A percentile compares a stretch with the other conserved stretches of the same genome.
Evolutionary conservation across 2,329 filamentous ascomycete species (phyloP).

Genomic region (Phyllosticta paracitricarpa): DNA sequence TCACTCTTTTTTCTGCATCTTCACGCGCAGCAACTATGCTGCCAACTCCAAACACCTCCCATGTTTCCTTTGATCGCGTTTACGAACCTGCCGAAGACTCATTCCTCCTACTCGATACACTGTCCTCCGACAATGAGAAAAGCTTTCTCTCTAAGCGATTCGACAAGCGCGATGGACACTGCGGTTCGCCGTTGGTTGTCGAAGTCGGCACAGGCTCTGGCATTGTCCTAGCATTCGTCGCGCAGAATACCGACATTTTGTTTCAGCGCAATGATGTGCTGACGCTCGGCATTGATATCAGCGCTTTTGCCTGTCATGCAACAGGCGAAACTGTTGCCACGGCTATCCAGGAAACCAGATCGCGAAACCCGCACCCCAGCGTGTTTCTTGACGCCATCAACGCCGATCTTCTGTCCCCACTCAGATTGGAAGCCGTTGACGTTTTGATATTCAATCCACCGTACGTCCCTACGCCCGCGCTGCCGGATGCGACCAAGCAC

Average conservation of each 20-base stretch:
- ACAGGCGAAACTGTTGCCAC: slow-evolving; percentile 57
- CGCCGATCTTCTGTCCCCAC: slow-evolving; percentile 57
- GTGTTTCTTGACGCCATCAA: slow-evolving; percentile 57
- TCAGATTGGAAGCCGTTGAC: slow-evolving; percentile 56
- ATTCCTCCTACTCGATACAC: slow-evolving; percentile 83
- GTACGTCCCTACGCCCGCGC: slow-evolving; percentile 76
- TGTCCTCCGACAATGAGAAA: slow-evolving; percentile 62
- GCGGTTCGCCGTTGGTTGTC: slow-evolving; percentile 49
- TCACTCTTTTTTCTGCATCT: background rate
- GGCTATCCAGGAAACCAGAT: slow-evolving; percentile 31
- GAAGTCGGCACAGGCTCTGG: slow-evolving; percentile 90
- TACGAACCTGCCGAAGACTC: slow-evolving; percentile 97
- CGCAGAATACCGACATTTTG: slow-evolving; percentile 61
- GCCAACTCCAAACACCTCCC: slow-evolving; percentile 84
- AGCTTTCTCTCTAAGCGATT: slow-evolving; percentile 60
- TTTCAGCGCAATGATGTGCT: slow-evolving; percentile 64
- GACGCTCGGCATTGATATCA: slow-evolving; percentile 73
- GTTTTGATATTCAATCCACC: slow-evolving; percentile 94
- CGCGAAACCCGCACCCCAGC: background rate
- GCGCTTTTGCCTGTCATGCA: slow-evolving; percentile 69
- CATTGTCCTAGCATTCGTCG: slow-evolving; percentile 81
- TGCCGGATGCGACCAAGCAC: slow-evolving; percentile 48
- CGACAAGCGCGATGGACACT: slow-evolving; percentile 12
- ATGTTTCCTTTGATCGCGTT: slow-evolving; percentile 77
- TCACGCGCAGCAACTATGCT: slow-evolving; percentile 50